Base-by-base conservation (phyloP, 2,329 filamentous ascomycete species). In the Diaporthe humulicola region DNA sequence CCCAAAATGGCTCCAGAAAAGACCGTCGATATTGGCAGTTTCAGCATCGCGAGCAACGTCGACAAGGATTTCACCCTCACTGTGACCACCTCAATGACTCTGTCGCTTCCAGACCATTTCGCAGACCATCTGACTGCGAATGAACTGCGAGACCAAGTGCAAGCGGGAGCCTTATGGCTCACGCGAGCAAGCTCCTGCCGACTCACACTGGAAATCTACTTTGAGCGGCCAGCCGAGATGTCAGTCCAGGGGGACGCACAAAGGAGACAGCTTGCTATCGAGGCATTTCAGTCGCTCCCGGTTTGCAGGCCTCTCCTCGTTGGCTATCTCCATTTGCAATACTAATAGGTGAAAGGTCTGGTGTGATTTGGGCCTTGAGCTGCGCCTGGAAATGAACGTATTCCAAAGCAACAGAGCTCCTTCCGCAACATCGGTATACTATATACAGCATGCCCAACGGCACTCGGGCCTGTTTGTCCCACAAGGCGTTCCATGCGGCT, bases 141-240 rank as follows among this genome's bases (percentile, higher is more conserved):
- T 1, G 73, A 72, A 17, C 28, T 76, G 17, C 38, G 73, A 22
- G 54, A 76, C n/a, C 69, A 70, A 70, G 72, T 76, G n/a, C 60
- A 38, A 22, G 48, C 58, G 33, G 74, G 74, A 22, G 14, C 52
- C 14, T 19, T 76, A 17, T 76, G 74, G 74, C 66, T 76, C 38
- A 73, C 74, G 6, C 67, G 73, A 56, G 73, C 73, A 17, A 52
- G 71, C n/a, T 72, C 72, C 30, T 76, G 74, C 40, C 60, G 66
- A 4, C 52, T 76, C 48, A 36, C 61, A 7, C 28, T 74, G 17
- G 61, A 19, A 33, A 30, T 72, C 45, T 33, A 45, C 25, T 73
- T 76, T 30, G 54, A 60, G 19, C 48, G 36, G n/a, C 45, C 45
- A 14, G 12, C 48, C 36, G 56, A 58, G 2, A 36, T 28, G 14